A percentile compares a stretch with the other conserved stretches of the same genome.
Conservation (phyloP, 2,329 filamentous ascomycete species). For the Sordariomycetes sp. region DNA sequence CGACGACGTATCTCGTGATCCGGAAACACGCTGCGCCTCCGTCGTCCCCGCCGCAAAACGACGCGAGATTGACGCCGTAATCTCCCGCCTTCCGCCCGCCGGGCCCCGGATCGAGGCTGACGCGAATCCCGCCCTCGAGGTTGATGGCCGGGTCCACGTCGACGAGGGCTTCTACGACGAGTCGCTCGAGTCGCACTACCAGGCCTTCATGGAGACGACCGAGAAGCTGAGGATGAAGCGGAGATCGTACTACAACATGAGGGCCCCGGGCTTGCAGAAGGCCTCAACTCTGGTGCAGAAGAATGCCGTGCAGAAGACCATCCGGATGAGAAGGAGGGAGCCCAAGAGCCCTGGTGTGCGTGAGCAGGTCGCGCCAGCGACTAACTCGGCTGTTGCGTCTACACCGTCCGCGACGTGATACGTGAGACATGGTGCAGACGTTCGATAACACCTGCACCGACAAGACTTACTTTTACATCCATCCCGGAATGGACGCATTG, state of each 20-base stretch:
- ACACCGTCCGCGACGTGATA: neutral
- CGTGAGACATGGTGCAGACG: neutral
- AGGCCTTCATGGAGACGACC: neutral
- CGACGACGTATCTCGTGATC: neutral
- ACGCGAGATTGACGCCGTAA: constrained; percentile 1
- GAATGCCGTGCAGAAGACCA: neutral
- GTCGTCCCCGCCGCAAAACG: neutral
- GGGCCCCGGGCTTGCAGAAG: neutral
- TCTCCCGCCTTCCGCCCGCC: neutral
- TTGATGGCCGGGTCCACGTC: neutral
- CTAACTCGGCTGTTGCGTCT: neutral
- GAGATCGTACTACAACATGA: neutral
- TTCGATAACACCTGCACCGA: neutral
- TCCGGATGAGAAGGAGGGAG: neutral
- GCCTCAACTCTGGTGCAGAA: neutral
- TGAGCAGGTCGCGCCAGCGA: neutral
- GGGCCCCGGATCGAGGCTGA: neutral
- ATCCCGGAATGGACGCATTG: neutral
- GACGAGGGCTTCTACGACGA: constrained; percentile 2
- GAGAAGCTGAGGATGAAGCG: neutral
- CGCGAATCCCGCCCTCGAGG: neutral
- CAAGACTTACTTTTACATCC: neutral
- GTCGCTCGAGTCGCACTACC: neutral
- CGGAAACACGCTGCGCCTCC: neutral
- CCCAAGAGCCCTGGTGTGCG: neutral